Conservation (phyloP, 1,284 basidiomycete species). For the Wallemia hederae region DNA sequence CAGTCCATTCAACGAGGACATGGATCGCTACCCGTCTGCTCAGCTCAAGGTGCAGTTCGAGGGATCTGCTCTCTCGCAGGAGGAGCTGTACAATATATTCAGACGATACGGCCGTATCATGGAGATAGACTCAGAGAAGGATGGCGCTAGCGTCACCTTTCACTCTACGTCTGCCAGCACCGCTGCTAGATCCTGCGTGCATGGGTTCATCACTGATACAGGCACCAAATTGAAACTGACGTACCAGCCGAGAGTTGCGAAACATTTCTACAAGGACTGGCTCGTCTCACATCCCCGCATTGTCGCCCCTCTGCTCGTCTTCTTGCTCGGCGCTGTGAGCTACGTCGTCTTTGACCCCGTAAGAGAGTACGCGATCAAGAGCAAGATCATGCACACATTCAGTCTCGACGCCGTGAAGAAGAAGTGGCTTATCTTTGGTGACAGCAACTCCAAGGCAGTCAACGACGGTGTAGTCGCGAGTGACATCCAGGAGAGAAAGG, state of each 20-base stretch:
- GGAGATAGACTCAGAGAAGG: constrained; percentile 32
- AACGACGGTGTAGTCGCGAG: constrained; percentile 2
- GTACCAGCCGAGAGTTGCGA: constrained; percentile 45
- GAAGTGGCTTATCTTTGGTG: constrained; percentile 2
- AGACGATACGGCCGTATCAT: constrained; percentile 55
- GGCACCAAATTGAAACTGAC: constrained; percentile 32
- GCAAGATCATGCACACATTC: constrained; percentile 55
- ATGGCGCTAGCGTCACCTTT: constrained; percentile 34
- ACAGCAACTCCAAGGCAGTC: constrained; percentile 1
- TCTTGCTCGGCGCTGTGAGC: constrained; percentile 59
- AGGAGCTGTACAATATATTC: constrained; percentile 36
- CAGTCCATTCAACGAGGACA: constrained; percentile 26
- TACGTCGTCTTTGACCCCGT: constrained; percentile 74
- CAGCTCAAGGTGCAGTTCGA: constrained; percentile 52
- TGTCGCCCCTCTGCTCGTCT: constrained; percentile 52
- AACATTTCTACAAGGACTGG: constrained; percentile 54
- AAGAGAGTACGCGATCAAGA: constrained; percentile 52
- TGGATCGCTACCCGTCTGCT: constrained; percentile 45
- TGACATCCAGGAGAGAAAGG: constrained; percentile 9
- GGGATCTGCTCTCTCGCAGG: constrained; percentile 53
- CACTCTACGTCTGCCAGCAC: constrained; percentile 35
- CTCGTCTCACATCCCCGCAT: constrained; percentile 57
- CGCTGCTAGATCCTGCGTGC: constrained; percentile 8
- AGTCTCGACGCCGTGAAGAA: constrained; percentile 18
- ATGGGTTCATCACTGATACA: constrained; percentile 9